Base-by-base conservation (phyloP, 129 eudicot species). In the Calendula officinalis region DNA sequence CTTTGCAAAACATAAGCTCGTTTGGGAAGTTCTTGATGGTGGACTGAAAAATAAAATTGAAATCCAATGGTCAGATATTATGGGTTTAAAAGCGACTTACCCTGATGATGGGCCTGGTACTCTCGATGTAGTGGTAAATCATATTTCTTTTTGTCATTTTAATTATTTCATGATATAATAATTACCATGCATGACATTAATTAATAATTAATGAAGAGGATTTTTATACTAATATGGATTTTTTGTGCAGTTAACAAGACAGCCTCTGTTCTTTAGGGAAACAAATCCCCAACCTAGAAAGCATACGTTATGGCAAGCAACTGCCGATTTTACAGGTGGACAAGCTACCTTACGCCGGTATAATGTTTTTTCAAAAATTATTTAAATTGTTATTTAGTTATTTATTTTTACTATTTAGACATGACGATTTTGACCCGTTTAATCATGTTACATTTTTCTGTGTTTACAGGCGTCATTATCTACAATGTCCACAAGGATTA, bases 21-120 rank as follows among this genome's bases (percentile, higher is more conserved):
- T 88, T 0, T 91, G 98, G 98, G 98, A 91, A 77, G 95, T 91
- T 76, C 96, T 91, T 66, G 96, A 91, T 61, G 96, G 96, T 7
- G 96, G 98, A n/a, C 91, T 87, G 13, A 91, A 91, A 80, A 91
- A 91, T 73, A 91, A 88, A 85, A 81, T 91, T 43, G 98, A 91
- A 75, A 82, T 91, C 72, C 96, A 85, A 78, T 91, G 96, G 98
- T 88, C 98, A n/a, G 96, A 88, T 64, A 88, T 91, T 64, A 72
- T 81, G 95, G 96, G 83, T 57, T 36, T 91, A 74, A 91, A 88
- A 73, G 98, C 98, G 53, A 81, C 64, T 42, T 85, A 85, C 77
- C 86, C 94, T 0, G 98, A 91, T 65, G 89, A 87, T 88, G 91
- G 80, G 55, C 95, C 84, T 22, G 96, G 91, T n/a, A 87, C 95